Evolutionary conservation across 441 rosid species (phyloP).

Genomic region (Aquilaria agallochum): DNA sequence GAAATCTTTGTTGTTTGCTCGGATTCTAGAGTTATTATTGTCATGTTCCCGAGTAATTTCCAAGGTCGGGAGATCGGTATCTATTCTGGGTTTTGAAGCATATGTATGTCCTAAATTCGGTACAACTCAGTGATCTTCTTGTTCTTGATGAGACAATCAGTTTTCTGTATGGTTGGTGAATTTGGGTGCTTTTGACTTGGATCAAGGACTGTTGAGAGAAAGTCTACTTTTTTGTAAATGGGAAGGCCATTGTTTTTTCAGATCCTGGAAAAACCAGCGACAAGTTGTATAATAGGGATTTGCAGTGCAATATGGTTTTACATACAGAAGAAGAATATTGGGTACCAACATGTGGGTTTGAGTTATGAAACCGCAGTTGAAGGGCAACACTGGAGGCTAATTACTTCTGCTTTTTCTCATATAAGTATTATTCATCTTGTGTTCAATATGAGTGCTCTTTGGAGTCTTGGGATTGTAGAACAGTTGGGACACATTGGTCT

Average conservation of each 20-base stretch:
- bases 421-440: conserved; percentile 88
- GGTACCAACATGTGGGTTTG: conserved; percentile 86
- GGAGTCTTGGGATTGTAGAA: conserved; percentile 95
- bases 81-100: background rate
- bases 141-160: background rate
- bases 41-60: no score
- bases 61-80: background rate
- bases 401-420: conserved; percentile 91
- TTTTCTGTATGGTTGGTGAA: conserved; percentile 3
- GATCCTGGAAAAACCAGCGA: conserved; percentile 84
- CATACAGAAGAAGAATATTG: conserved; percentile 88
- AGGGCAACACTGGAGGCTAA: conserved; percentile 92
- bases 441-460: conserved; percentile 94
- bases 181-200: conserved; percentile 6
- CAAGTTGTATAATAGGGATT: conserved; percentile 70
- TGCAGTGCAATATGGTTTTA: conserved; percentile 78
- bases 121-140: background rate
- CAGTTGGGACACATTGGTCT: conserved; percentile 70
- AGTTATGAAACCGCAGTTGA: conserved; percentile 78
- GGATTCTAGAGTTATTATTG: no score
- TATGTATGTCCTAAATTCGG: no score
- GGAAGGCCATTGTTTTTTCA: conserved; percentile 85
- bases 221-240: conserved; percentile 30
- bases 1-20: no score
- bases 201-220: conserved; percentile 3